A percentile compares a stretch with the other conserved stretches of the same genome.
phyloP scores from a whole-genome alignment of 805 yeast genomes.

The Candida glaebosa region DNA sequence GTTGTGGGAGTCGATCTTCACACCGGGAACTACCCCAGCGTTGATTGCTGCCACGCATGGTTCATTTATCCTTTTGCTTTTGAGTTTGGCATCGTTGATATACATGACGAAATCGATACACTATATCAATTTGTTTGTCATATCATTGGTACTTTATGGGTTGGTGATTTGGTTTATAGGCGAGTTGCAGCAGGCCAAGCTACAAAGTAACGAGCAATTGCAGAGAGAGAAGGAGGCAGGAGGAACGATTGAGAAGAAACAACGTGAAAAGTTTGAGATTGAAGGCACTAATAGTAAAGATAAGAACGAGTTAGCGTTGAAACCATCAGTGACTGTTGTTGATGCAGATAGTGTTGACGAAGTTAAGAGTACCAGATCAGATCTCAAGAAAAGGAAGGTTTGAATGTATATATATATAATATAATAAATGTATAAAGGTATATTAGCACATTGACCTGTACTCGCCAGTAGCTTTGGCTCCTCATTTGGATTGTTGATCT shows the following conservation, averaged over 20 bases:
- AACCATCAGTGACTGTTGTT: background rate
- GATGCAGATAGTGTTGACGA: too few relatives aligned
- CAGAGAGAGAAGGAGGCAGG: slow-evolving; percentile 20
- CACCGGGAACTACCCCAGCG: slow-evolving; percentile 92
- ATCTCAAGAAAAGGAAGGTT: background rate
- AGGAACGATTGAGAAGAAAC: background rate
- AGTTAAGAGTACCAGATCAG: too few relatives aligned
- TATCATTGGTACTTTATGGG: slow-evolving; percentile 69
- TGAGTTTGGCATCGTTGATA: slow-evolving; percentile 56
- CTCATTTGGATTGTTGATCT: too few relatives aligned
- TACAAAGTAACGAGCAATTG: slow-evolving; percentile 42
- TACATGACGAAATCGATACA: slow-evolving; percentile 66
- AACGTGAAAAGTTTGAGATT: too few relatives aligned
- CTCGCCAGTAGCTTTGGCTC: too few relatives aligned
- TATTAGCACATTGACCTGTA: too few relatives aligned
- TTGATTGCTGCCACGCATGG: slow-evolving; percentile 84
- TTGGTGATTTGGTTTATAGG: slow-evolving; percentile 83
- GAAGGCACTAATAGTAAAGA: too few relatives aligned
- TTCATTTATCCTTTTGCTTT: slow-evolving; percentile 64
- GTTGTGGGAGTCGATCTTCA: slow-evolving; percentile 86
- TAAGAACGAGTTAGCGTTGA: background rate
- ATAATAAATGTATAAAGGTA: background rate
- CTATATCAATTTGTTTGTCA: slow-evolving; percentile 49
- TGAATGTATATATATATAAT: background rate
- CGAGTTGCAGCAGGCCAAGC: slow-evolving; percentile 54